These are phyloP conservation scores for Dictyostelium purpureum DNA, from an alignment of 78 protist genomes.

Conservation along the genomic window DNA sequence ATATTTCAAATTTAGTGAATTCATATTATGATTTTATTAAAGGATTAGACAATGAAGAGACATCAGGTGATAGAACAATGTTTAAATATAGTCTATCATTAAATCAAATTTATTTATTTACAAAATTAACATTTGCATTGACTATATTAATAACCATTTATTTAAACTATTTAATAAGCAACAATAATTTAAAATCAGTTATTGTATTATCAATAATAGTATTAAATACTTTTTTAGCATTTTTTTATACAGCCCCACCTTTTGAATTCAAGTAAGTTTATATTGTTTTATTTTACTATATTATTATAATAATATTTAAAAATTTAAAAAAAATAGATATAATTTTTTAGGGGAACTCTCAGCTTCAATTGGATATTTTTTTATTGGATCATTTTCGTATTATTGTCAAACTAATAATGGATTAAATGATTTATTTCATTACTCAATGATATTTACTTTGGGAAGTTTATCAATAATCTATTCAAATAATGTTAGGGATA, in stretches of 20 bases:
- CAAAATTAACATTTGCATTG: not conserved
- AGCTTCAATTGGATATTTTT: not conserved
- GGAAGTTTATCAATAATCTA: not conserved
- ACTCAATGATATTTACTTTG: not conserved
- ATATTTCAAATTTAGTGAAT: slow-evolving; percentile 9
- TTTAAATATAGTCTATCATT: not conserved
- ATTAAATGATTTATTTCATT: not conserved
- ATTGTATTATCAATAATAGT: not conserved
- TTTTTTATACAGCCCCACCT: not conserved
- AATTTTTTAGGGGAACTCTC: not conserved
- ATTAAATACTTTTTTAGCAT: not conserved
- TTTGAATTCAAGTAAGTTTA: not conserved
- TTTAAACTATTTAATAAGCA: not conserved
- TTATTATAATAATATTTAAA: too few species aligned
- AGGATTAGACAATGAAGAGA: slow-evolving; percentile 21
- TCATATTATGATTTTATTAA: slow-evolving; percentile 25
- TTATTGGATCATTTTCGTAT: not conserved
- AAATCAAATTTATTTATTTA: not conserved
- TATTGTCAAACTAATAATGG: not conserved
- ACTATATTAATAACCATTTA: not conserved
- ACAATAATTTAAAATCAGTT: not conserved
- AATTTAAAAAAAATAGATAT: too few species aligned
- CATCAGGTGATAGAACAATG: slow-evolving; percentile 24
- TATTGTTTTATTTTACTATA: too few species aligned
- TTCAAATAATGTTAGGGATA: not conserved